Percentiles rank a stretch among this genome's conserved stretches.
Evolutionary conservation across 768 basidiomycete species (phyloP).

Genomic region (Suillus brevipes): DNA sequence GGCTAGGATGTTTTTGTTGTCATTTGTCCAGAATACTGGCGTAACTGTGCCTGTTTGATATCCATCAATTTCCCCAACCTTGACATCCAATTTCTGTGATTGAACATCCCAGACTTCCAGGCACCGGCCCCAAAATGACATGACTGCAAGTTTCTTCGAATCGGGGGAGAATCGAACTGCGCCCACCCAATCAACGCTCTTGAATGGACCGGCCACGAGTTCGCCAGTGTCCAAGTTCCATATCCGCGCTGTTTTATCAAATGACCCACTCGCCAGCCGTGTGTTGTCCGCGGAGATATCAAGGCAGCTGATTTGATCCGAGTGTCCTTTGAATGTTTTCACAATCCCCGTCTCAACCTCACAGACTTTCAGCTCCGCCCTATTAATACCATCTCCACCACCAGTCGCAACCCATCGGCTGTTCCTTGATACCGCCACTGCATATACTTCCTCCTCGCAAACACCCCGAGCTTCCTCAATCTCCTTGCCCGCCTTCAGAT

Average conservation of each 20-base stretch:
- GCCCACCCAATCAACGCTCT: not conserved
- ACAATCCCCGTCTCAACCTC: not conserved
- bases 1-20: not conserved
- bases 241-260: not conserved
- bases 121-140: too few relatives aligned
- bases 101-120: not conserved
- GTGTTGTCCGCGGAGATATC: not conserved
- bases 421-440: not conserved
- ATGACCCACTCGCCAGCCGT: not conserved
- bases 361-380: not conserved
- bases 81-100: not conserved
- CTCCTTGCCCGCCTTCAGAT: not conserved
- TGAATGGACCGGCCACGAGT: not conserved
- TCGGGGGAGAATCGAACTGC: not conserved
- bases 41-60: rapidly evolving
- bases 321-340: not conserved
- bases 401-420: not conserved
- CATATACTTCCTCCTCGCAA: not conserved
- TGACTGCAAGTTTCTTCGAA: not conserved
- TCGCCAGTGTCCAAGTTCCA: not conserved
- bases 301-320: not conserved
- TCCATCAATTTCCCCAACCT: not conserved
- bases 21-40: not conserved
- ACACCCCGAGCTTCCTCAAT: not conserved
- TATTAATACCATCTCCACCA: not conserved